A percentile compares a stretch with the other conserved stretches of the same genome.
These are phyloP conservation scores for Mycena vitilis DNA, from an alignment of 768 basidiomycete species.

Conservation along the genomic window DNA sequence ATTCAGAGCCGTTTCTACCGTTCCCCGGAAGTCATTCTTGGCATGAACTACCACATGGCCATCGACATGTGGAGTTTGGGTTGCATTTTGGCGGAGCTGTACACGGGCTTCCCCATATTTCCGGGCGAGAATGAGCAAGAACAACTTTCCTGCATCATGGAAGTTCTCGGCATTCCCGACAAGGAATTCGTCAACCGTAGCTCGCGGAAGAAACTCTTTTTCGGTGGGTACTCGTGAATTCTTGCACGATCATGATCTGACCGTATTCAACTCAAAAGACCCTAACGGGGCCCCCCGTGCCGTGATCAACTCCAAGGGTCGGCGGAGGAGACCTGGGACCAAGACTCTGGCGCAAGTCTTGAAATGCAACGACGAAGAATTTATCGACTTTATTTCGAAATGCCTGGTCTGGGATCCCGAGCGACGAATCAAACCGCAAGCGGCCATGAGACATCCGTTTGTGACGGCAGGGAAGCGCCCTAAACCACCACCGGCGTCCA, in stretches of 20 bases:
- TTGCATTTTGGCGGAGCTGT: slow-evolving; percentile 96
- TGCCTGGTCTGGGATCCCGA: slow-evolving; percentile 99
- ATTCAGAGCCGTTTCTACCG: slow-evolving; percentile 99
- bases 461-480: slow-evolving; percentile 73
- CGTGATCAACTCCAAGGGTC: slow-evolving; percentile 96
- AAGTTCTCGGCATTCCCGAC: slow-evolving; percentile 95
- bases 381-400: slow-evolving; percentile 96
- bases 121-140: slow-evolving; percentile 99
- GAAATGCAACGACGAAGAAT: slow-evolving; percentile 92
- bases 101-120: slow-evolving; percentile 98
- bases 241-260: slow-evolving; percentile 25
- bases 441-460: slow-evolving; percentile 93
- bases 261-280: slow-evolving; percentile 61
- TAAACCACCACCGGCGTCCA: slow-evolving; percentile 57
- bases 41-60: slow-evolving; percentile 99
- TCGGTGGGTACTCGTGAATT: slow-evolving; percentile 69
- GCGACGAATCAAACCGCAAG: slow-evolving; percentile 91
- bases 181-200: slow-evolving; percentile 95
- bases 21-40: slow-evolving; percentile 98
- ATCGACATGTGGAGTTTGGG: slow-evolving; percentile 99
- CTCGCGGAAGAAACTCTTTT: slow-evolving; percentile 94
- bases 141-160: slow-evolving; percentile 99
- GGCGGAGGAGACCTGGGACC: slow-evolving; percentile 89
- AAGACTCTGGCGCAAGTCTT: slow-evolving; percentile 92
- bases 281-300: slow-evolving; percentile 92